Base-by-base conservation (phyloP, 2,329 filamentous ascomycete species). In the Fusarium sp. region DNA sequence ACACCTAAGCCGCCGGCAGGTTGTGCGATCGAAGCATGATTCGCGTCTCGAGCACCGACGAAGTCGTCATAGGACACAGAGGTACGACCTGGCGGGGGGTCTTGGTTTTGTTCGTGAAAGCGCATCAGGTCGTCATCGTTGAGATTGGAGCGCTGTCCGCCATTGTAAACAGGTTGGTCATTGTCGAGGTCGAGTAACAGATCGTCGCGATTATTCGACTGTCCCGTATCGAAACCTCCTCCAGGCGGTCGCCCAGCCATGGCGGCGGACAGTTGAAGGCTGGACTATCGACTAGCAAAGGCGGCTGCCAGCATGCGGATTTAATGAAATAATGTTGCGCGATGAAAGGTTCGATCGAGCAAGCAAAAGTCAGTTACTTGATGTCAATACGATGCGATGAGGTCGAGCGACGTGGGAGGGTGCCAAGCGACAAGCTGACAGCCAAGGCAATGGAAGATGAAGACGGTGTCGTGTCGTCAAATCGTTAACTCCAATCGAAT, bases 41-140 rank as follows among this genome's bases (percentile, higher is more conserved):
- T 82, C 66, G 86, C 83, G 69, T 85, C 86, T 72, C 85, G 84
- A 55, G 86, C 90, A 72, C 95, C 95, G 70, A 98, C 92, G 81
- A 98, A 98, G 78, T 96, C 93, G 86, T 98, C 95, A 83, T 98
- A 98, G 65, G 94, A 97, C 58, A 95, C 91, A 31, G 95, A 98
- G 58, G 94, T 93, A 74, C 95, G 92, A 63, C 90, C 76, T 69
- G 89, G 88, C 45, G 87, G 84, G 51, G 87, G 84, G 75, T 88
- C 85, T 73, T 93, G 89, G 78, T 93, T 87, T 79, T 92, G 90
- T 78, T 92, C 89, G 83, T 94, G 95, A 73, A 90, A 90, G 80
- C 90, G 89, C 79, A 95, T 84, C 52, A 97, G 86, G 73, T 95
- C 91, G 74, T 97, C 92, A 80, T 97, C 94, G 80, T 92, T 92